These are phyloP conservation scores for Chaetomiaceae sp. DNA, from an alignment of 2,329 filamentous ascomycete species.

Conservation along the genomic window DNA sequence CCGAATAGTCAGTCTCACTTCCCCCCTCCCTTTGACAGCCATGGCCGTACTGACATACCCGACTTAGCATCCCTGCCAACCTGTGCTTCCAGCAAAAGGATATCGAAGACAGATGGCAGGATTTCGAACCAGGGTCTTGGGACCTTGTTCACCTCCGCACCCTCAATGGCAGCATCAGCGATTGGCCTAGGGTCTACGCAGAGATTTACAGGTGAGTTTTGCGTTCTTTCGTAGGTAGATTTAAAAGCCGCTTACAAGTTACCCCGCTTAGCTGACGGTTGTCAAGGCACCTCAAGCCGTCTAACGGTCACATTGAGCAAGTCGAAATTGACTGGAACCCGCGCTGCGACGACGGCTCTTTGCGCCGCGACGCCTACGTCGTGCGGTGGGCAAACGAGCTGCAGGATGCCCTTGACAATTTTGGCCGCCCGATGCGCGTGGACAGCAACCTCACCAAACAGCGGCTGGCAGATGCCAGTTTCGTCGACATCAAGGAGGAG, in stretches of 20 bases:
- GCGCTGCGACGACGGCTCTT: slow-evolving; percentile 62
- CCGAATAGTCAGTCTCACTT: slow-evolving; percentile 43
- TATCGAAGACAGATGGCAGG: slow-evolving; percentile 69
- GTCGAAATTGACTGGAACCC: slow-evolving; percentile 84
- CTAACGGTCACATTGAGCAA: slow-evolving; percentile 74
- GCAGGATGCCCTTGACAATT: slow-evolving; percentile 61
- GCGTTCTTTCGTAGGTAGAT: too few species aligned
- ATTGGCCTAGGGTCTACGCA: slow-evolving; percentile 70
- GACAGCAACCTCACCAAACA: slow-evolving; percentile 48
- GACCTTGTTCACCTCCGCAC: slow-evolving; percentile 82
- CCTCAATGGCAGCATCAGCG: slow-evolving; percentile 70
- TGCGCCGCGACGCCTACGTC: slow-evolving; percentile 55
- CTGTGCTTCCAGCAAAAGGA: slow-evolving; percentile 67
- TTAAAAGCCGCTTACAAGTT: too few species aligned
- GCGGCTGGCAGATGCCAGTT: slow-evolving; percentile 66
- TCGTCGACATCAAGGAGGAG: slow-evolving; percentile 71
- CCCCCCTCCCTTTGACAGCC: neutral
- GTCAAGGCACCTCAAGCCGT: slow-evolving; percentile 68
- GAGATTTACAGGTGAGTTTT: slow-evolving; percentile 63
- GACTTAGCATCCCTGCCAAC: slow-evolving; percentile 66
- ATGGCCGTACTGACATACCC: slow-evolving; percentile 1
- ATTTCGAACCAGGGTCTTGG: slow-evolving; percentile 53
- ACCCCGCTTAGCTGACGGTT: too few species aligned
- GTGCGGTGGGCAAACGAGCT: slow-evolving; percentile 67
- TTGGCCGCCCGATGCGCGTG: slow-evolving; percentile 61